These are phyloP conservation scores for Pythium dissimile DNA, from an alignment of 352 stramenopile genomes.

Conservation along the genomic window DNA sequence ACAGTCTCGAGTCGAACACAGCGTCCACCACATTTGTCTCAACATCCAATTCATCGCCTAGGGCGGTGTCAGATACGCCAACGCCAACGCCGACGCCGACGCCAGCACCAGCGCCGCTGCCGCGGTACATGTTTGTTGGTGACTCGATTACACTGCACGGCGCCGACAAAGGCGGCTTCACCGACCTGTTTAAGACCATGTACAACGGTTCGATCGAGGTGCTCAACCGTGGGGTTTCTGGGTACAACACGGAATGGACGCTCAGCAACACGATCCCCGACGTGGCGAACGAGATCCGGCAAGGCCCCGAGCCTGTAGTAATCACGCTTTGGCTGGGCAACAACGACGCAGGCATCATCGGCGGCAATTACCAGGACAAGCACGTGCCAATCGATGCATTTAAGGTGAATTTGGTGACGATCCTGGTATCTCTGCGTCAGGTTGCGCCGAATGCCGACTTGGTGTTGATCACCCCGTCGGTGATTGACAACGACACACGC, in stretches of 20 bases:
- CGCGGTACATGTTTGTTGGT: background rate
- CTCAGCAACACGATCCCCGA: conserved; percentile 24
- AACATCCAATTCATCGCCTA: background rate
- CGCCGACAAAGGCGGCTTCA: background rate
- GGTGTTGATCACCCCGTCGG: conserved; percentile 44
- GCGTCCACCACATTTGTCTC: background rate
- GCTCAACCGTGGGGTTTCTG: conserved; percentile 41
- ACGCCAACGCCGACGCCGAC: background rate
- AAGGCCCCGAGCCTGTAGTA: conserved; percentile 15
- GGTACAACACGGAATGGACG: conserved; percentile 49
- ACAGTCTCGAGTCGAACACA: background rate
- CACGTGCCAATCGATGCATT: conserved; percentile 46
- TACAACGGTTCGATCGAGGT: conserved; percentile 48
- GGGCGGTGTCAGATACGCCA: background rate
- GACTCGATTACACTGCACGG: background rate
- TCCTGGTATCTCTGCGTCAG: conserved; percentile 23
- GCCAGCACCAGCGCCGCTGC: background rate
- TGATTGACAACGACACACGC: conserved; percentile 31
- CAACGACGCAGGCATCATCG: conserved; percentile 39
- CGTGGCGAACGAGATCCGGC: conserved; percentile 22
- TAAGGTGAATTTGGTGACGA: conserved; percentile 31
- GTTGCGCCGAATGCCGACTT: conserved; percentile 25
- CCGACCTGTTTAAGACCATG: background rate
- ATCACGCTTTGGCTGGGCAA: conserved; percentile 41
- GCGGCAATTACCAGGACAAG: conserved; percentile 27